Base-by-base conservation (phyloP, 2,329 filamentous ascomycete genomes). In the Aspergillus sp. region DNA sequence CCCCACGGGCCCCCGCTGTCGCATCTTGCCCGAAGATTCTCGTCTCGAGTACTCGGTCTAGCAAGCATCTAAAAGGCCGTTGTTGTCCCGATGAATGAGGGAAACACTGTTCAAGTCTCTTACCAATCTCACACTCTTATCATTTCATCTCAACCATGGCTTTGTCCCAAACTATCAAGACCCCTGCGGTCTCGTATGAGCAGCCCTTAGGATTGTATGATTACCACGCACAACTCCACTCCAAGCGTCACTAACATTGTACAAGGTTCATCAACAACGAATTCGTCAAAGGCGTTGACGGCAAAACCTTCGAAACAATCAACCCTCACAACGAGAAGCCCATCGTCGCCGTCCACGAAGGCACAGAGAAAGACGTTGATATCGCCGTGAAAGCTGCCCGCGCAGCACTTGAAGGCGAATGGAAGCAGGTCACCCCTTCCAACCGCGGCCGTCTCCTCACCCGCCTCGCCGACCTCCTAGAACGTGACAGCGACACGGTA, bases 261-360 rank as follows among this genome's bases (percentile, higher is more conserved):
- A n/a, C 40, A 17, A 52, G 50, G n/a, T 73, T 73, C 63, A 73
- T 73, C 62, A 73, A 73, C 56, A 67, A 67, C 34, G 67, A 73
- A 52, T 73, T 71, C 58, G 59, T 68, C 42, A 64, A 65, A 45
- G 67, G 66, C 12, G 58, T 56, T 11, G 65, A 67, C 5, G 66
- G 65, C 50, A 69, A 72, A 53, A 72, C 67, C 17, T 70, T 73
- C 62, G 67, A 72, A 45, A 64, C 68, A 54, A 67, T 69, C 58
- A 72, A 73, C 54, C 71, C 70, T 3, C 52, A 65, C 44, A 70
- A 61, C 44, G 69, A 72, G 50, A 69, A 70, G 52, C 58, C 62
- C 30, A 71, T 70, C 24, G 59, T 59, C 15, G 55, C 67, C 4
- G 68, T 73, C 11, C 65, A 70, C 20, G 70, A 69, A 62, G 70